A percentile compares a stretch with the other conserved stretches of the same genome.
Conservation (phyloP, 768 basidiomycete species). For the Dacryopinax spathularia region DNA sequence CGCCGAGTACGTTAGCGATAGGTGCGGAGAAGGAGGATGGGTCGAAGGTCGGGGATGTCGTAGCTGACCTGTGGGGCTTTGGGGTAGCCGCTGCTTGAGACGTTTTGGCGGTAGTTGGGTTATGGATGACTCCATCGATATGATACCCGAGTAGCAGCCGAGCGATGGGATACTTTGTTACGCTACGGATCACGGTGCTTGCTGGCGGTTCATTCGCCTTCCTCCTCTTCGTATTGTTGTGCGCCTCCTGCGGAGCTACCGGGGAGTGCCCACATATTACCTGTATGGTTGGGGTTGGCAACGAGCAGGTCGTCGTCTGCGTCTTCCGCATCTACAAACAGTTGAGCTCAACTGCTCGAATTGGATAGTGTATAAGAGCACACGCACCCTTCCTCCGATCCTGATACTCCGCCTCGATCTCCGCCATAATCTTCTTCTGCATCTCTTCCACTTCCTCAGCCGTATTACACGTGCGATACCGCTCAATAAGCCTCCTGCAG, state of each 20-base stretch:
- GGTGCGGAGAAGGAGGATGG: slow-evolving; percentile 6
- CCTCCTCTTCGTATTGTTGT: background rate
- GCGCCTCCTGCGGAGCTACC: background rate
- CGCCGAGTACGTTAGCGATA: background rate
- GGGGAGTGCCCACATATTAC: slow-evolving; percentile 7
- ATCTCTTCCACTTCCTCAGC: slow-evolving; percentile 42
- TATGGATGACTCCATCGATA: too few relatives aligned
- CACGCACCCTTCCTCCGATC: slow-evolving; percentile 40
- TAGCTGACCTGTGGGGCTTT: slow-evolving; percentile 13
- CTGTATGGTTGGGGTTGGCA: slow-evolving; percentile 50
- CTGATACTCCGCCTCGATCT: slow-evolving; percentile 49
- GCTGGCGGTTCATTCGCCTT: background rate
- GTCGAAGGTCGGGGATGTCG: slow-evolving; percentile 8
- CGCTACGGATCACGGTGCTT: background rate
- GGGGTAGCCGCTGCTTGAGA: background rate
- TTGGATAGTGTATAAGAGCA: background rate
- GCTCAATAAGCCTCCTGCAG: slow-evolving; percentile 48
- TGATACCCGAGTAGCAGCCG: too few relatives aligned
- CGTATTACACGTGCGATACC: slow-evolving; percentile 57
- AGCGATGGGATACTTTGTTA: too few relatives aligned
- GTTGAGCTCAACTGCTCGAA: slow-evolving; percentile 2
- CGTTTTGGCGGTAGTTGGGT: too few relatives aligned
- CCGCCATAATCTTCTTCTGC: slow-evolving; percentile 56
- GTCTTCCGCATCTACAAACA: slow-evolving; percentile 13
- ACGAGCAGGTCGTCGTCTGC: slow-evolving; percentile 49